These are phyloP conservation scores for Pisolithus microcarpus DNA, from an alignment of 768 basidiomycete genomes.

Conservation along the genomic window DNA sequence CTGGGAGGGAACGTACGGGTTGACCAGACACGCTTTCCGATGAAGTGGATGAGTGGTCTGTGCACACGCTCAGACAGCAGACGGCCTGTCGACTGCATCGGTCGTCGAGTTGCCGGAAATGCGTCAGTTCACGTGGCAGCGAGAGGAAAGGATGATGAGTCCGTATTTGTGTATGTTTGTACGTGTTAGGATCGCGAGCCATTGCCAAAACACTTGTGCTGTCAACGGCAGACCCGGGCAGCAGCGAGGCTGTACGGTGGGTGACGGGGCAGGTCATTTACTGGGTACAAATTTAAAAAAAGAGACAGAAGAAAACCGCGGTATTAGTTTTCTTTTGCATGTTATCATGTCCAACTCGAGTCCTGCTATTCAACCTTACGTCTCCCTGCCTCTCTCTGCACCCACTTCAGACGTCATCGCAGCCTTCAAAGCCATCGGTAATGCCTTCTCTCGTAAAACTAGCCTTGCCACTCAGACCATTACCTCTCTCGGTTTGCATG, in stretches of 20 bases:
- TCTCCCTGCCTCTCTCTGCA: slow-evolving; percentile 1
- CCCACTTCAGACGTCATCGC: not conserved
- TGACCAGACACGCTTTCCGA: slow-evolving; percentile 52
- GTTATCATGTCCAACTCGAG: not conserved
- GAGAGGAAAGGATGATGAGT: not conserved
- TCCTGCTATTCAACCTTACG: not conserved
- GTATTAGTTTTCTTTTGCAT: not conserved
- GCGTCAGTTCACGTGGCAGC: not conserved
- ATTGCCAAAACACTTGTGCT: slow-evolving; percentile 10
- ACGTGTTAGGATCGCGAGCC: slow-evolving; percentile 13
- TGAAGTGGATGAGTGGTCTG: slow-evolving; percentile 55
- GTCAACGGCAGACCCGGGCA: not conserved
- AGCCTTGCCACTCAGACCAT: too few species aligned
- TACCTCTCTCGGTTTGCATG: not conserved
- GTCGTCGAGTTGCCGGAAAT: not conserved
- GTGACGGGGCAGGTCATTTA: not conserved
- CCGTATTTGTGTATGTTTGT: slow-evolving; percentile 13
- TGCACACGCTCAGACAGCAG: slow-evolving; percentile 37
- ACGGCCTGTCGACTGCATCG: slow-evolving; percentile 30
- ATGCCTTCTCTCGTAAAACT: slow-evolving; percentile 19
- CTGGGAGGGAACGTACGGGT: slow-evolving; percentile 28
- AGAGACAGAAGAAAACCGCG: too few species aligned
- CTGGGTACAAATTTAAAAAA: too few species aligned
- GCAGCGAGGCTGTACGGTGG: not conserved
- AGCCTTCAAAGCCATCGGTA: slow-evolving; percentile 21